Conservation (phyloP, 2,329 filamentous ascomycete genomes). For the Colletotrichum sp. region DNA sequence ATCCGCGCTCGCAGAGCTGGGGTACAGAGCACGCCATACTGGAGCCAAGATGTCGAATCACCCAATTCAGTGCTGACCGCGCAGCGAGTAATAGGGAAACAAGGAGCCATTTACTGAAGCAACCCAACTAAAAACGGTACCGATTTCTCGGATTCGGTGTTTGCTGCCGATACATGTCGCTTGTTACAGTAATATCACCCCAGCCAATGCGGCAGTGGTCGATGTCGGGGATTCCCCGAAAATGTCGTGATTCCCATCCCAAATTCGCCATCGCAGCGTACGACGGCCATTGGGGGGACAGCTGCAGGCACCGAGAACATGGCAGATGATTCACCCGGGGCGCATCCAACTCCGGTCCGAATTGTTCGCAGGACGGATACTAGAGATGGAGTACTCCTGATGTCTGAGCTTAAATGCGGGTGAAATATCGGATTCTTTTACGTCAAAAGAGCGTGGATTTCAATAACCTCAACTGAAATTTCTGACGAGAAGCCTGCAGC, state of each 20-base stretch:
- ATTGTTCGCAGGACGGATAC: neutral
- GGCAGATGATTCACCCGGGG: neutral
- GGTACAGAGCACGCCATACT: constrained; percentile 10
- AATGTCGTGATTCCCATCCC: constrained; percentile 6
- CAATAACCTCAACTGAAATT: rapidly evolving
- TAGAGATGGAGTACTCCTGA: neutral
- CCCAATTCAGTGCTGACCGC: neutral
- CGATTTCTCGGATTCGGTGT: neutral
- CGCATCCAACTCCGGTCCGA: neutral
- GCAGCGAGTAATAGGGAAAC: neutral
- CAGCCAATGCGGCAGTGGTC: neutral
- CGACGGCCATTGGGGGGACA: neutral
- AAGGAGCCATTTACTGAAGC: neutral
- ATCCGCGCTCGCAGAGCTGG: neutral
- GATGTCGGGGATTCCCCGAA: neutral
- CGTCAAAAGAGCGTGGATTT: neutral
- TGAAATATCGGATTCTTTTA: neutral
- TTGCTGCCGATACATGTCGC: neutral
- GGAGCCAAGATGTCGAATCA: constrained; percentile 11
- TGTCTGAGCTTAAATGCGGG: neutral
- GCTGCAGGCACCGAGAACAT: neutral
- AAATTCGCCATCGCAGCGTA: neutral
- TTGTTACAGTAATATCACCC: neutral
- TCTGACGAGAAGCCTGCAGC: neutral
- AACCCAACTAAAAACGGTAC: neutral